phyloP scores from a whole-genome alignment of 2,329 filamentous ascomycete species.

The Fusarium tricinctum region DNA sequence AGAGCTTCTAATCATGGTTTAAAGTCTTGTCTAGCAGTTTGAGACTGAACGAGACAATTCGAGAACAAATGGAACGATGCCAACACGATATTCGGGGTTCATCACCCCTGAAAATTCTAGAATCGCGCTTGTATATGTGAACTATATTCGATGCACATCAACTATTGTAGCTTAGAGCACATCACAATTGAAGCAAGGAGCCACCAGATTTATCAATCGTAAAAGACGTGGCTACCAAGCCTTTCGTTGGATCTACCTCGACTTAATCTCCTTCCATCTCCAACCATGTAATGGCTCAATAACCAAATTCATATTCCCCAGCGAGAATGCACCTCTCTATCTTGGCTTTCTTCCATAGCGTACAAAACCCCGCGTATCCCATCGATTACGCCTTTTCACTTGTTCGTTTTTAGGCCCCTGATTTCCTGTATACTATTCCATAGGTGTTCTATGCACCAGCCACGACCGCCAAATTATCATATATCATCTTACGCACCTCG shows the following conservation, averaged over 20 bases:
- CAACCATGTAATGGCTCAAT: conserved; percentile 7
- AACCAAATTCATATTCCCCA: conserved; percentile 24
- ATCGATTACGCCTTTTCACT: conserved; percentile 26
- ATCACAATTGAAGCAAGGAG: neutral
- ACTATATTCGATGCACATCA: neutral
- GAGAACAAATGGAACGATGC: neutral
- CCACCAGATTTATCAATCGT: neutral
- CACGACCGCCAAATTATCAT: conserved; percentile 93
- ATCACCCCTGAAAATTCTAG: neutral
- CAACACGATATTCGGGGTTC: neutral
- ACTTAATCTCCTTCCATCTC: conserved; percentile 3
- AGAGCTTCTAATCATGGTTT: conserved; percentile 3
- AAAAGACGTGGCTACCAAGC: conserved; percentile 6
- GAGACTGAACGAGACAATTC: neutral
- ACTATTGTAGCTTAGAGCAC: neutral
- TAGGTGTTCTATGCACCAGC: conserved; percentile 69
- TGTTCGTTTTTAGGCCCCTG: neutral
- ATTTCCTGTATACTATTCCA: neutral
- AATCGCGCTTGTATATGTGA: neutral
- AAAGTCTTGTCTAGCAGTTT: neutral
- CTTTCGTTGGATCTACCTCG: conserved; percentile 24
- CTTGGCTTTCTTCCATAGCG: conserved; percentile 14
- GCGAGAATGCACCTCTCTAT: conserved; percentile 28
- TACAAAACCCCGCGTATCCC: conserved; percentile 31
- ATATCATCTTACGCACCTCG: conserved; percentile 90